Conservation (phyloP, 805 yeast species). For the Alloascoidea hylecoeti region DNA sequence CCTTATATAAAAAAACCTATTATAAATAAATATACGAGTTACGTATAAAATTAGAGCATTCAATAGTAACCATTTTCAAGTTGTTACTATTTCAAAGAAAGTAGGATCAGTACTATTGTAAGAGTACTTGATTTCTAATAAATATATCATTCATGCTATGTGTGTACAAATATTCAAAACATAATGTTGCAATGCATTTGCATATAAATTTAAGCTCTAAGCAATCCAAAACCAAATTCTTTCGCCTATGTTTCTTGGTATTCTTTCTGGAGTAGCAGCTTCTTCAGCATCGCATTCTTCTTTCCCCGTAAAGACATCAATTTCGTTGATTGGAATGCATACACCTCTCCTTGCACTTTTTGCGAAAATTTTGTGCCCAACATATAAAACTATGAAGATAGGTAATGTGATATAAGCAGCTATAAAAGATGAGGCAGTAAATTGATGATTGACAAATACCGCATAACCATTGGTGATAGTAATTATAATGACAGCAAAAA, state of each 20-base stretch:
- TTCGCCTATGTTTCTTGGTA: slow-evolving; percentile 22
- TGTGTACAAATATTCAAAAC: too few species aligned
- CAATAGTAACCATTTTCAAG: too few species aligned
- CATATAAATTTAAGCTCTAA: too few species aligned
- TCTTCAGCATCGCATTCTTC: slow-evolving; percentile 36
- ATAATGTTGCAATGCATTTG: too few species aligned
- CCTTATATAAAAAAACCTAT: too few species aligned
- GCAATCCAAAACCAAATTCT: slow-evolving; percentile 37
- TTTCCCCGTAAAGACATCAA: slow-evolving; percentile 48
- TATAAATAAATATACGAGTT: too few species aligned
- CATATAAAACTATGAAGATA: slow-evolving; percentile 39
- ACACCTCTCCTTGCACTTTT: slow-evolving; percentile 18
- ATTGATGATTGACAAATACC: slow-evolving; percentile 47
- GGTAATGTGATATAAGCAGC: slow-evolving; percentile 63
- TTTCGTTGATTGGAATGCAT: slow-evolving; percentile 32
- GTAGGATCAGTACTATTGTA: too few species aligned
- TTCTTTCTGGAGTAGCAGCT: slow-evolving; percentile 23
- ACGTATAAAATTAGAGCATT: too few species aligned
- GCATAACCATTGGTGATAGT: slow-evolving; percentile 52
- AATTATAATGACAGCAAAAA: slow-evolving; percentile 32
- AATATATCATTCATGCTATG: too few species aligned
- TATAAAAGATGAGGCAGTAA: slow-evolving; percentile 44
- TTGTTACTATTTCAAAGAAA: too few species aligned
- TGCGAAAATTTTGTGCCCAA: slow-evolving; percentile 41
- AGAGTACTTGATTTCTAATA: too few species aligned